Percentiles rank a stretch among this genome's conserved stretches.
Evolutionary conservation across 768 basidiomycete genomes (phyloP).

Genomic region (Xerocomus brunneocitrinus): DNA sequence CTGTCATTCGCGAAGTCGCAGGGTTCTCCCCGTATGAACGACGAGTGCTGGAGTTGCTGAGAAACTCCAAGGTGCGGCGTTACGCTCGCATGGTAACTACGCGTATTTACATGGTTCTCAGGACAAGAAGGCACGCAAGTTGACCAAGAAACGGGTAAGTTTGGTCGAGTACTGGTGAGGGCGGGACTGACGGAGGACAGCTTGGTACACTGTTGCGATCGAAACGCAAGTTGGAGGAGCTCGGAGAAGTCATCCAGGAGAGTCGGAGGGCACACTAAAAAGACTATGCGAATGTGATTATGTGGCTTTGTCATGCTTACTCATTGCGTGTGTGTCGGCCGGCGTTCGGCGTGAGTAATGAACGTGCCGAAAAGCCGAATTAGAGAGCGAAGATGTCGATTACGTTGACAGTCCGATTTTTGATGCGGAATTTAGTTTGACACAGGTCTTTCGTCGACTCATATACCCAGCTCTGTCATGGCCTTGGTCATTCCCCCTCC

Average conservation of each 20-base stretch:
- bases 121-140: conserved; percentile 99
- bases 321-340: neutral
- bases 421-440: conserved; percentile 9
- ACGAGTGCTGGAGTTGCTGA: conserved; percentile 94
- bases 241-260: conserved; percentile 87
- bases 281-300: neutral
- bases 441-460: neutral
- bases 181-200: conserved; percentile 35
- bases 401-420: conserved; percentile 24
- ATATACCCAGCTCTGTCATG: conserved; percentile 15
- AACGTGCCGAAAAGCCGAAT: conserved; percentile 21
- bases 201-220: conserved; percentile 97
- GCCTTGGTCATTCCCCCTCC: conserved; percentile 37
- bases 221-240: conserved; percentile 98
- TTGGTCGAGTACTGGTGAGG: neutral
- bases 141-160: conserved; percentile 98
- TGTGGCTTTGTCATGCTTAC: conserved; percentile 14
- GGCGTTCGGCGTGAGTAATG: neutral
- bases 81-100: neutral
- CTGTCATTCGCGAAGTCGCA: conserved; percentile 92
- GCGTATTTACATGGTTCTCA: conserved; percentile 27
- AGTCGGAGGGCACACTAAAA: conserved; percentile 68
- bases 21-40: conserved; percentile 98
- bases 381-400: neutral
- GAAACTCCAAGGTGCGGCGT: conserved; percentile 86